Percentiles rank a stretch among this genome's conserved stretches.
phyloP scores from a whole-genome alignment of 2,329 filamentous ascomycete species.

The Aspergillus ochraceoroseus region DNA sequence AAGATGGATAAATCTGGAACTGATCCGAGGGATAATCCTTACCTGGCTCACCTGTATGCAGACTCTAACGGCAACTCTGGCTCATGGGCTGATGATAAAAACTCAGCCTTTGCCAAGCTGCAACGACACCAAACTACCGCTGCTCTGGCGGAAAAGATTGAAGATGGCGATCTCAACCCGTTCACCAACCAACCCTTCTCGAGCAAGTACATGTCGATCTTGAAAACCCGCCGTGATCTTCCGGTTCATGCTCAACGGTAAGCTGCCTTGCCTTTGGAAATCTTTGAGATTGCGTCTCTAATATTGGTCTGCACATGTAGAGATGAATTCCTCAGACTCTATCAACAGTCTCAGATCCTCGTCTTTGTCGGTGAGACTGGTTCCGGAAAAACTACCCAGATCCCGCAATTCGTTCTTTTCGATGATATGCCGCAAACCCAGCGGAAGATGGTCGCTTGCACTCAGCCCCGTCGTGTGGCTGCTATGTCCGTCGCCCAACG shows the following conservation, averaged over 20 bases:
- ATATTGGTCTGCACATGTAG: slow-evolving; percentile 40
- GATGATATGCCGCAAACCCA: slow-evolving; percentile 86
- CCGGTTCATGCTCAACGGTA: slow-evolving; percentile 88
- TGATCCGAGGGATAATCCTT: slow-evolving; percentile 67
- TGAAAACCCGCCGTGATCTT: slow-evolving; percentile 75
- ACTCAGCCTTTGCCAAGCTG: slow-evolving; percentile 60
- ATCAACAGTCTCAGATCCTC: slow-evolving; percentile 89
- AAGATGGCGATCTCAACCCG: slow-evolving; percentile 77
- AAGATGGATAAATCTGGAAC: slow-evolving; percentile 47
- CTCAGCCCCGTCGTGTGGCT: slow-evolving; percentile 93
- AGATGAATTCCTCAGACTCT: slow-evolving; percentile 88
- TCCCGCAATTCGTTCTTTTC: slow-evolving; percentile 95
- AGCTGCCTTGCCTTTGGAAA: slow-evolving; percentile 24
- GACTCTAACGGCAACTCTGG: slow-evolving; percentile 36
- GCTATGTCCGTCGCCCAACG: slow-evolving; percentile 98
- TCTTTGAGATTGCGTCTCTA: not conserved
- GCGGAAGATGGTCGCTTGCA: slow-evolving; percentile 91
- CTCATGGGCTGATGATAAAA: slow-evolving; percentile 25
- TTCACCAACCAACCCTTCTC: slow-evolving; percentile 77
- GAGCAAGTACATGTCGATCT: slow-evolving; percentile 80
- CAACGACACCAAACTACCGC: slow-evolving; percentile 77
- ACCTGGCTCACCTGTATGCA: slow-evolving; percentile 83
- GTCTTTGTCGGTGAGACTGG: slow-evolving; percentile 99
- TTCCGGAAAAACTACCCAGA: slow-evolving; percentile 98
- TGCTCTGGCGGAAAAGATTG: slow-evolving; percentile 64